Evolutionary conservation across 2,329 filamentous ascomycete species (phyloP).

Genomic region (Tolypocladium endophyticum): DNA sequence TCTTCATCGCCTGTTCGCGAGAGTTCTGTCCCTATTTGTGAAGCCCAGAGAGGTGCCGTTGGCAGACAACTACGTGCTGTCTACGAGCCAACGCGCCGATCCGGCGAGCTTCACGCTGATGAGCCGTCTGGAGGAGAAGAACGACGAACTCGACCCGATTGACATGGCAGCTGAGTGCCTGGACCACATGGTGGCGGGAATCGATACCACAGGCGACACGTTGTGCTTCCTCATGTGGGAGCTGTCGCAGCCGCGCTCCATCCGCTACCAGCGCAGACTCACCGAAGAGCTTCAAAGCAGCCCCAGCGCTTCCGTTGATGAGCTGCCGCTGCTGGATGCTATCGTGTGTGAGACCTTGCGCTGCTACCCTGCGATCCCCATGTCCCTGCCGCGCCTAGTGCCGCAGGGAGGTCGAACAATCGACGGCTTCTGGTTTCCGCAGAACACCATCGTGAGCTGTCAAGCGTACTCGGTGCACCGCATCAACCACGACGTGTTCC

Average conservation of each 20-base stretch:
- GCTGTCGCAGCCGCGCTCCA: constrained; percentile 49
- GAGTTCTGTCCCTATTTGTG: constrained; percentile 35
- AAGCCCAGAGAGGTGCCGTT: constrained; percentile 47
- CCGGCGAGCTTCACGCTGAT: constrained; percentile 46
- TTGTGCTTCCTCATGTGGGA: constrained; percentile 64
- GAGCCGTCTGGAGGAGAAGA: constrained; percentile 44
- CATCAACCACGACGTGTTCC: constrained; percentile 57
- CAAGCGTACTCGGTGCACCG: constrained; percentile 52
- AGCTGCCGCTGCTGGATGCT: constrained; percentile 50
- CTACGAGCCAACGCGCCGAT: constrained; percentile 33
- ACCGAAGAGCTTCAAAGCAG: constrained; percentile 38
- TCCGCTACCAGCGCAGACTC: constrained; percentile 39
- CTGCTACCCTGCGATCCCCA: constrained; percentile 54
- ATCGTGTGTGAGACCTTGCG: constrained; percentile 52
- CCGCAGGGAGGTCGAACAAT: constrained; percentile 43
- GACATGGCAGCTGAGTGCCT: constrained; percentile 58
- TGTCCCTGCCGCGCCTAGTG: constrained; percentile 53
- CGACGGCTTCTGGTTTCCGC: constrained; percentile 43
- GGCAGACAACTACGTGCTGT: constrained; percentile 48
- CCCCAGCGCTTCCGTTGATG: constrained; percentile 30
- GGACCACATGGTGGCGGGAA: constrained; percentile 62
- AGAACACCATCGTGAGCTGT: constrained; percentile 45
- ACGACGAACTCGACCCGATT: constrained; percentile 32
- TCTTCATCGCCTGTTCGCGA: constrained; percentile 36
- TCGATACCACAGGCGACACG: constrained; percentile 61